phyloP scores from a whole-genome alignment of 768 basidiomycete genomes.

The Mycena pura region DNA sequence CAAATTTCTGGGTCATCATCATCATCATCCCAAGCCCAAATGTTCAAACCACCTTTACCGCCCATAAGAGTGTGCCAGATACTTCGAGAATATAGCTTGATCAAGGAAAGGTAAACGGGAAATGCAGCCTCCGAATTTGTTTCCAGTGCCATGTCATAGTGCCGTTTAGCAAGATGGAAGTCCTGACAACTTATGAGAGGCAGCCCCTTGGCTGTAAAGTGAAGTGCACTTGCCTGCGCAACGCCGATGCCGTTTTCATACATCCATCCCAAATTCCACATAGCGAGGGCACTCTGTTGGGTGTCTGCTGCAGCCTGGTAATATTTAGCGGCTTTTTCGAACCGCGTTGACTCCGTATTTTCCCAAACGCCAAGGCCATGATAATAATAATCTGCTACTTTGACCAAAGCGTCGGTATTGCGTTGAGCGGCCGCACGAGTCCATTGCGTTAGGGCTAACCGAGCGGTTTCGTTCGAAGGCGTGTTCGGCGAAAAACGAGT shows the following conservation, averaged over 20 bases:
- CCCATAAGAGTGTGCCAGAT: conserved; percentile 84
- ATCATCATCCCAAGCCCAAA: conserved; percentile 70
- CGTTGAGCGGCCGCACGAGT: conserved; percentile 91
- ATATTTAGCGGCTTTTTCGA: conserved; percentile 91
- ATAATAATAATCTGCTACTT: conserved; percentile 98
- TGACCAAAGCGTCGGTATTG: conserved; percentile 96
- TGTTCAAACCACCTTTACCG: conserved; percentile 67
- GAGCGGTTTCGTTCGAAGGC: conserved; percentile 84
- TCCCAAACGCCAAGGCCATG: conserved; percentile 83
- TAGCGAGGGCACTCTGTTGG: conserved; percentile 89
- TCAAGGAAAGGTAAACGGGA: conserved; percentile 82
- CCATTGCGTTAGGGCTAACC: conserved; percentile 91
- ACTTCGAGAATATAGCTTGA: conserved; percentile 83
- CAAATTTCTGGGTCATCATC: conserved; percentile 53
- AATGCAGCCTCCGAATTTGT: conserved; percentile 90
- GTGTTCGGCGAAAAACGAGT: conserved; percentile 72
- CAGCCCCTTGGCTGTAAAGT: conserved; percentile 1
- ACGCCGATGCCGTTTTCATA: conserved; percentile 97
- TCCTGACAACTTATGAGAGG: conserved; percentile 56
- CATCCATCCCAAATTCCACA: conserved; percentile 99
- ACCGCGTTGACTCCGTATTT: conserved; percentile 65
- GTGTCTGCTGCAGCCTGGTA: conserved; percentile 96
- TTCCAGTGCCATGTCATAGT: conserved; percentile 90
- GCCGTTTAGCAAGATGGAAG: conserved; percentile 94
- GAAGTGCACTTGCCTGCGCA: conserved; percentile 71